phyloP scores from a whole-genome alignment of 2,329 filamentous ascomycete genomes.

The Pseudopithomyces maydicus region DNA sequence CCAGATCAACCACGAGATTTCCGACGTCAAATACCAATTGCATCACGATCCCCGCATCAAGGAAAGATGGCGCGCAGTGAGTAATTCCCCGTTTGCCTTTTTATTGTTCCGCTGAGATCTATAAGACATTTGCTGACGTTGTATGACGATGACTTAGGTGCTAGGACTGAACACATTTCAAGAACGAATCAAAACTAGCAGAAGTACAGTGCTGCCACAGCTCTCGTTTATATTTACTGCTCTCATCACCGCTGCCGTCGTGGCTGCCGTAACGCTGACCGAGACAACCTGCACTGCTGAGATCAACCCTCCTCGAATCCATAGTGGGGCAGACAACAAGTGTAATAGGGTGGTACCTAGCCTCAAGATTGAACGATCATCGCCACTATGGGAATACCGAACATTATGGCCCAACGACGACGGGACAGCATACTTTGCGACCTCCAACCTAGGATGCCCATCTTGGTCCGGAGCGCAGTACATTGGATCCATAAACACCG shows the following conservation, averaged over 20 bases:
- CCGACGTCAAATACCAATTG: conserved; percentile 8
- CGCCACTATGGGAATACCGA: conserved; percentile 9
- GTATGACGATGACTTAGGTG: background rate
- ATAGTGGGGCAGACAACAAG: conserved; percentile 10
- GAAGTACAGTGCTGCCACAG: conserved; percentile 2
- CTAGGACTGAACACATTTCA: conserved; percentile 7
- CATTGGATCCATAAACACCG: conserved; percentile 6
- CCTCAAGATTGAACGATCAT: conserved; percentile 1
- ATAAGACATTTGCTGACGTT: conserved; percentile 3
- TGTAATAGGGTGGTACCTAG: conserved; percentile 5
- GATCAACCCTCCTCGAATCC: conserved; percentile 7
- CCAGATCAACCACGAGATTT: conserved; percentile 11
- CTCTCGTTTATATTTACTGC: conserved; percentile 8
- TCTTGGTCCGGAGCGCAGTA: conserved; percentile 4
- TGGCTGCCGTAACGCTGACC: conserved; percentile 8
- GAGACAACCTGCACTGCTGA: conserved; percentile 6
- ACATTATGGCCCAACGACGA: conserved; percentile 7
- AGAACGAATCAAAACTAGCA: conserved; percentile 4
- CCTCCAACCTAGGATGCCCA: conserved; percentile 7
- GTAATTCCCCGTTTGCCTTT: background rate
- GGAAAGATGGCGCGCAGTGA: conserved; percentile 7
- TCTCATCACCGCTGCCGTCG: conserved; percentile 11
- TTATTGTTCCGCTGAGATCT: background rate
- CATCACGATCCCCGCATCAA: conserved; percentile 3
- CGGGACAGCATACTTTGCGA: conserved; percentile 6